phyloP scores from a whole-genome alignment of 2,329 filamentous ascomycete species.

The Stagonosporopsis chrysanthemi region DNA sequence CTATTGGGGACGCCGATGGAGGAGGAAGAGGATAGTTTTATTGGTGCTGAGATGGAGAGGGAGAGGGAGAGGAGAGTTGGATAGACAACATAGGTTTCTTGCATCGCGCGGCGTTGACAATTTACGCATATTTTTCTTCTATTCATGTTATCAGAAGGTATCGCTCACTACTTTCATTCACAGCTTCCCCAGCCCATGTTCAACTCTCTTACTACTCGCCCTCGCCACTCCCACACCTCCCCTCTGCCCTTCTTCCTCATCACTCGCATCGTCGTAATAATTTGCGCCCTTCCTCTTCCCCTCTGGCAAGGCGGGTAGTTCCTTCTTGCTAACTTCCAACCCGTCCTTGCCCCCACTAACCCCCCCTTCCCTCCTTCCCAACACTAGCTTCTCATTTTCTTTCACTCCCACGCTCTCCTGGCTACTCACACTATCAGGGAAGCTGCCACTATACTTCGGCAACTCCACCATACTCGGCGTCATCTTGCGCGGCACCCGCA shows the following conservation, averaged over 20 bases:
- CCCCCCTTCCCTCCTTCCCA: background rate
- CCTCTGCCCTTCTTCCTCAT: constrained; percentile 17
- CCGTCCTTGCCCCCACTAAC: no score
- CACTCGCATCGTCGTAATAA: constrained; percentile 27
- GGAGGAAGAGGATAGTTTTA: constrained; percentile 33
- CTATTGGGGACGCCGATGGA: constrained; percentile 42
- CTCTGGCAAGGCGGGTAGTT: constrained; percentile 2
- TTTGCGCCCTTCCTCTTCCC: constrained; percentile 8
- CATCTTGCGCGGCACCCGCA: constrained; percentile 15
- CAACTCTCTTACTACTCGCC: background rate
- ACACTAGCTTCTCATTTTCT: background rate
- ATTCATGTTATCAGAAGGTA: no score
- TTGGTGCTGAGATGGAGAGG: constrained; percentile 14
- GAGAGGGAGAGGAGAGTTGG: constrained; percentile 1
- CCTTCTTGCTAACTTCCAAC: background rate
- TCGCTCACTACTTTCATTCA: background rate
- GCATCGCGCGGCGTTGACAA: background rate
- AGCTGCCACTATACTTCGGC: constrained; percentile 25
- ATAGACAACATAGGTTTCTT: background rate
- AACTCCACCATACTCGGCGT: constrained; percentile 24
- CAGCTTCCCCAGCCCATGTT: background rate
- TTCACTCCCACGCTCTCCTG: background rate
- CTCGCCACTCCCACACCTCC: constrained; percentile 9
- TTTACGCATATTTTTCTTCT: background rate
- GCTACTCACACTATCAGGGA: background rate